Evolutionary conservation across 495 filamentous ascomycete genomes (phyloP).

Genomic region (Trichoderma gamsii): DNA sequence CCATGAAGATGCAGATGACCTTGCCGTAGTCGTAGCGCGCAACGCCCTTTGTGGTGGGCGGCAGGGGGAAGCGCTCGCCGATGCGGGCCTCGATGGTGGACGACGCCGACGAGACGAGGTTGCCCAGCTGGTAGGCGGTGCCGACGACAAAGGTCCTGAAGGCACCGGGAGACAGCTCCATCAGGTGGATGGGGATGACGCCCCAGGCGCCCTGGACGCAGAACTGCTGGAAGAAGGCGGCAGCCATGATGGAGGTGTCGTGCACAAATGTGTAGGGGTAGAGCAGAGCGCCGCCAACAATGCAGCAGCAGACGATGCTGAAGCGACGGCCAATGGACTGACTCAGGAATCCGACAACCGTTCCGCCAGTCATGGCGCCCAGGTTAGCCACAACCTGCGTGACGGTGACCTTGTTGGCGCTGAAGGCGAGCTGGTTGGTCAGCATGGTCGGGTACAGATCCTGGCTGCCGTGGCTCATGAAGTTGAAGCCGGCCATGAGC

Average conservation of each 20-base stretch:
- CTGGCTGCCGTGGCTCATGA: constrained; percentile 90
- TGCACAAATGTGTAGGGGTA: constrained; percentile 76
- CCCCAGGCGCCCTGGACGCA: constrained; percentile 86
- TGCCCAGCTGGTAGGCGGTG: constrained; percentile 79
- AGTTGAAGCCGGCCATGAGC: constrained; percentile 88
- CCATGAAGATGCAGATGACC: constrained; percentile 92
- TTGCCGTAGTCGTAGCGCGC: constrained; percentile 75
- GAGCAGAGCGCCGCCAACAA: constrained; percentile 70
- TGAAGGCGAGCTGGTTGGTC: constrained; percentile 68
- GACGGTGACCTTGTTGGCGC: constrained; percentile 63
- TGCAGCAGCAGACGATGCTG: constrained; percentile 68
- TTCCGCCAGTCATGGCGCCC: constrained; percentile 74
- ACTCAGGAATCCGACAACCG: constrained; percentile 65
- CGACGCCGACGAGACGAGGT: constrained; percentile 71
- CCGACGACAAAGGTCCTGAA: constrained; percentile 84
- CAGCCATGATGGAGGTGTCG: constrained; percentile 57
- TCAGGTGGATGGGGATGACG: constrained; percentile 77
- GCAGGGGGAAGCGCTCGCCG: constrained; percentile 72
- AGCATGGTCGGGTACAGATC: constrained; percentile 88
- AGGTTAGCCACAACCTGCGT: constrained; percentile 83
- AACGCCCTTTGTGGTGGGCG: constrained; percentile 35
- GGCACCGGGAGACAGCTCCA: constrained; percentile 75
- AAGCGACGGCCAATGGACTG: constrained; percentile 81
- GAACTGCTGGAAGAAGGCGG: constrained; percentile 90
- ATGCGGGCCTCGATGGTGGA: constrained; percentile 81